These are phyloP conservation scores for Karstenula rhodostoma DNA, from an alignment of 2,329 filamentous ascomycete species.

Conservation along the genomic window DNA sequence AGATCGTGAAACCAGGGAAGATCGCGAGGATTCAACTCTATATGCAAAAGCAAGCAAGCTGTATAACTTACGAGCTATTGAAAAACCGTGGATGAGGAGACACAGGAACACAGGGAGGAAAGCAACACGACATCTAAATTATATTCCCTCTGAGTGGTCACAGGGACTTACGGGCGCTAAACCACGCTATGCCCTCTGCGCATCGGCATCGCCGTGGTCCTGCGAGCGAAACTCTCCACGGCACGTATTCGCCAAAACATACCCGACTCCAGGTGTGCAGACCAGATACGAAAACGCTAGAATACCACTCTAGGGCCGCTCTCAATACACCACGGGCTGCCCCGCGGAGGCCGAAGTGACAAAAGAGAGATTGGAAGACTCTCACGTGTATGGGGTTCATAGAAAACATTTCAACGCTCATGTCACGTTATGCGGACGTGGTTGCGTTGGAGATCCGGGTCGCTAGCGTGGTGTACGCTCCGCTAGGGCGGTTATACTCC, in stretches of 20 bases:
- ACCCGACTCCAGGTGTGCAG: constrained; percentile 38
- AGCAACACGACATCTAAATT: constrained; percentile 22
- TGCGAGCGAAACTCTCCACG: constrained; percentile 15
- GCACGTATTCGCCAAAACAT: constrained; percentile 35
- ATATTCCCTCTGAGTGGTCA: constrained; percentile 28
- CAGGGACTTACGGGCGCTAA: constrained; percentile 29
- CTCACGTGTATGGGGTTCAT: constrained; percentile 10
- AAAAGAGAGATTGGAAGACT: neutral
- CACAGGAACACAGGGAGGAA: constrained; percentile 1
- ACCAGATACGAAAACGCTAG: constrained; percentile 18
- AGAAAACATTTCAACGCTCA: neutral
- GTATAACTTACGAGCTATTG: neutral
- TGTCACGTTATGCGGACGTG: constrained; percentile 27
- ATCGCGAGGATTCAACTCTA: neutral
- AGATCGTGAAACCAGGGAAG: no score
- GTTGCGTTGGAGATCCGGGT: constrained; percentile 14
- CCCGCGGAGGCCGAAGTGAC: neutral
- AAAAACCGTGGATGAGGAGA: neutral
- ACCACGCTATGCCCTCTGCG: constrained; percentile 6
- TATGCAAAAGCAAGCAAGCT: neutral
- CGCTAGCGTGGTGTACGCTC: constrained; percentile 27
- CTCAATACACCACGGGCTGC: neutral
- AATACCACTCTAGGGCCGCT: neutral
- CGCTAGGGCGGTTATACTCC: constrained; percentile 20
- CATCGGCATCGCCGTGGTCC: constrained; percentile 12